Base-by-base conservation (phyloP, 768 basidiomycete species). In the Serendipita sp. region DNA sequence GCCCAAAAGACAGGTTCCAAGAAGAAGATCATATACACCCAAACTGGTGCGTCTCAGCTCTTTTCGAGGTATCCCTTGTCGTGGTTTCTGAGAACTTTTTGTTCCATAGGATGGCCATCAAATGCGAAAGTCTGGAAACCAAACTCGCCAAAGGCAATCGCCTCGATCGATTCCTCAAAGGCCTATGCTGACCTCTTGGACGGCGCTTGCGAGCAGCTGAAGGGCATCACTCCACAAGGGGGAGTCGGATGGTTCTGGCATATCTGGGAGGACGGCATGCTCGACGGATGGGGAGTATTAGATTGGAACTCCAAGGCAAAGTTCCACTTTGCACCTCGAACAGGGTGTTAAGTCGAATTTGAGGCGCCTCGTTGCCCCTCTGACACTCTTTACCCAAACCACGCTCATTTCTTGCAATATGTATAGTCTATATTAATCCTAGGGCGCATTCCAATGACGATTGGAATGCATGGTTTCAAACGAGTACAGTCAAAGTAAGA, bases 211-310 rank as follows among this genome's bases (percentile, higher is more conserved):
- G 50, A 62, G 17, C 30, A 58, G 26, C 60, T 66, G 28, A 65
- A 65, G 33, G 58, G 51, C 14, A 31, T 60, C 24, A 53, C 31
- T 3, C 22, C 60, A 11, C 26, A 17, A 24, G 62, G 61, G 2
- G 61, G 63, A 9, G 56, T 65, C 24, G 67, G 67, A 3, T 68
- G 67, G 67, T 67, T 67, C 41, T 66, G 65, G 58, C 63, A 66
- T 30, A 61, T 60, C 22, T 65, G 64, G 60, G 41, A 48, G 7
- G 66, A 64, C 33, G 61, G 7, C 20, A 45, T 30, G 43, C 34
- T 67, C 16, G 38, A 50, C 17, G 67, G 67, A 11, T 67, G 67
- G 67, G 67, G 67, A 16, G 7, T 65, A 2, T 30, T 67, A 4
- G 44, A 60, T 38, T 34, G 28, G 41, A 62, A 62, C 26, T 64